phyloP scores from a whole-genome alignment of 2,329 filamentous ascomycete species.

The Grosmannia clavigera region DNA sequence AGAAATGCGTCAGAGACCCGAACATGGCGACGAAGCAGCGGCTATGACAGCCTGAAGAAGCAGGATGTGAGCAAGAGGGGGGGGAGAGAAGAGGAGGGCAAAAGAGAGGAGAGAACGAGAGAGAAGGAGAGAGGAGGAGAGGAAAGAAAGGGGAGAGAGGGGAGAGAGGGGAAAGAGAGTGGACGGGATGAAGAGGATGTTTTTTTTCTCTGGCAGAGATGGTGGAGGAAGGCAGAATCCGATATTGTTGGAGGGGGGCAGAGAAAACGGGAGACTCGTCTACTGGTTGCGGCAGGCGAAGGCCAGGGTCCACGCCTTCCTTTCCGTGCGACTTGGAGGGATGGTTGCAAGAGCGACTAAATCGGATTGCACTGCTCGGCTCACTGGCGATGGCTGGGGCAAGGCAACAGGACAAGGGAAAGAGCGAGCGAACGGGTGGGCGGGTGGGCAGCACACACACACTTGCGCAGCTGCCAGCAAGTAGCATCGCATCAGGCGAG shows the following conservation, averaged over 20 bases:
- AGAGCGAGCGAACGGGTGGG: background rate
- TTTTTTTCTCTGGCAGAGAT: no score
- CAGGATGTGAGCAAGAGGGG: background rate
- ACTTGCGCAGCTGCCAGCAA: background rate
- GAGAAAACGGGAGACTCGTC: background rate
- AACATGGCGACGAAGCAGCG: slow-evolving; percentile 24
- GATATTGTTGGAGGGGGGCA: background rate
- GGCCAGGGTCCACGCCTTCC: background rate
- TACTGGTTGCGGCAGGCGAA: background rate
- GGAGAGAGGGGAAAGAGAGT: no score
- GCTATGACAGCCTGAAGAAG: background rate
- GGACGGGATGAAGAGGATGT: background rate
- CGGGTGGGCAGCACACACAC: background rate
- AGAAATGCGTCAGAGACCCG: slow-evolving; percentile 26
- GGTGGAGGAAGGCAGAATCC: background rate
- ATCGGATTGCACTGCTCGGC: no score
- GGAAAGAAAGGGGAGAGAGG: background rate
- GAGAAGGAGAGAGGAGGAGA: background rate
- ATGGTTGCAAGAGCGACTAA: background rate
- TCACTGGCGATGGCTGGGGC: background rate
- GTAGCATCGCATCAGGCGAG: background rate
- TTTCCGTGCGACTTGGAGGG: background rate
- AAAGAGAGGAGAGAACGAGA: background rate
- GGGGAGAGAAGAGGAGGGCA: background rate
- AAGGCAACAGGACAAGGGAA: background rate